These are phyloP conservation scores for Fusarium foetens DNA, from an alignment of 2,329 filamentous ascomycete genomes.

Conservation along the genomic window DNA sequence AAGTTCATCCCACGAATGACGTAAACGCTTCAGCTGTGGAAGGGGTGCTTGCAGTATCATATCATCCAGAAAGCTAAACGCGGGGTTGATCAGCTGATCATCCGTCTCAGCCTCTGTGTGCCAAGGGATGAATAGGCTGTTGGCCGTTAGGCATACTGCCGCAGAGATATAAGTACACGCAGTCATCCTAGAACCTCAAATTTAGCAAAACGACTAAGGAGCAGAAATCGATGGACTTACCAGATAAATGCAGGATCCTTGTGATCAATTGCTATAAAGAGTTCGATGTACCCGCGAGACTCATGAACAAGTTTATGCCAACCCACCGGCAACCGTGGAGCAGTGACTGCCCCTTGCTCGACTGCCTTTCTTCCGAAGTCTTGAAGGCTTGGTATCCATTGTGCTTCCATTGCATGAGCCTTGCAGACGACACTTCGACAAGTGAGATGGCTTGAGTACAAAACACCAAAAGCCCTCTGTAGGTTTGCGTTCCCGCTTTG, in stretches of 20 bases:
- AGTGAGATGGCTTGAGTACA: slow-evolving; percentile 12
- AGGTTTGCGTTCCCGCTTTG: not conserved
- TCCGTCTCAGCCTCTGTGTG: not conserved
- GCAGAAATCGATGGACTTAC: not conserved
- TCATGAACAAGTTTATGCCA: slow-evolving; percentile 17
- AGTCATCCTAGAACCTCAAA: not conserved
- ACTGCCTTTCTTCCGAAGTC: not conserved
- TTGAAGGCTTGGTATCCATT: not conserved
- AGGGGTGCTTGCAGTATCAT: not conserved
- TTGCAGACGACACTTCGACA: not conserved
- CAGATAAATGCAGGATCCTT: slow-evolving; percentile 1
- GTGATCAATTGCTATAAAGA: not conserved
- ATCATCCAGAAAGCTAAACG: not conserved
- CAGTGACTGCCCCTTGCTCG: fast-evolving
- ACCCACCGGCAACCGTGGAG: not conserved
- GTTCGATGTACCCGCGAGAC: slow-evolving; percentile 1
- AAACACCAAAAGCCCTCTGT: not conserved
- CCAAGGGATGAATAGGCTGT: not conserved
- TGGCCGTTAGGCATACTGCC: not conserved
- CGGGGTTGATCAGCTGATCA: not conserved
- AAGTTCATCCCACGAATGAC: not conserved
- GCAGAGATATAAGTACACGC: slow-evolving; percentile 1
- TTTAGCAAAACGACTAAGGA: not conserved
- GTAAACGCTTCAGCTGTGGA: not conserved
- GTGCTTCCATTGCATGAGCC: not conserved